Evolutionary conservation across 805 yeast species (phyloP).

Genomic region (Myxozyma nipponensis): DNA sequence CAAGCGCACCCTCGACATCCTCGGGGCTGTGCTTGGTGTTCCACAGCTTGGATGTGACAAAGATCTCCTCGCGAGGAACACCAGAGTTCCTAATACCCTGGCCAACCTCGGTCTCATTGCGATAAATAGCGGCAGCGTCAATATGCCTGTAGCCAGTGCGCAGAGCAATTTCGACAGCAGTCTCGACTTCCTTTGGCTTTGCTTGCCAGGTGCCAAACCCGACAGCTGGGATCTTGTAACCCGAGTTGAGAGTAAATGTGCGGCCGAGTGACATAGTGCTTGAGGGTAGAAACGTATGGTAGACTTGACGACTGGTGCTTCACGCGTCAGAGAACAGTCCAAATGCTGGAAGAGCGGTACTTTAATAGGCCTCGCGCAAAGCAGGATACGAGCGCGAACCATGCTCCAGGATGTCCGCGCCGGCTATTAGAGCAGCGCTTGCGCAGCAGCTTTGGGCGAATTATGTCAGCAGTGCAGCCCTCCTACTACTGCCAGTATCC

Average conservation of each 20-base stretch:
- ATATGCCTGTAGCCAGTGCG: constrained; percentile 66
- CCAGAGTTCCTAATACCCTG: constrained; percentile 39
- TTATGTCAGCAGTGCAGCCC: too few species aligned
- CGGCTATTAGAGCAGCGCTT: too few species aligned
- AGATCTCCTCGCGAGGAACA: constrained; percentile 47
- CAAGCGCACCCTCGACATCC: constrained; percentile 49
- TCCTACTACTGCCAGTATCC: too few species aligned
- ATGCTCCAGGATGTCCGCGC: too few species aligned
- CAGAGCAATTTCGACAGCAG: constrained; percentile 58
- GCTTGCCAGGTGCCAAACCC: constrained; percentile 68
- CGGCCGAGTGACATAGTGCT: too few species aligned
- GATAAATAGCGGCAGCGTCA: constrained; percentile 70
- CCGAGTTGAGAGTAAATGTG: constrained; percentile 53
- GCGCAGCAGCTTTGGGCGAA: too few species aligned
- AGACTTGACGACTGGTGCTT: too few species aligned
- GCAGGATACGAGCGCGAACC: too few species aligned
- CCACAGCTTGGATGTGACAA: constrained; percentile 43
- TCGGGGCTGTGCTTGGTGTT: constrained; percentile 35
- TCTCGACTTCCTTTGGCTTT: constrained; percentile 45
- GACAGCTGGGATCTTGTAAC: constrained; percentile 57
- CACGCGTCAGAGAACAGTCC: too few species aligned
- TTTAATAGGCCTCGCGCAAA: too few species aligned
- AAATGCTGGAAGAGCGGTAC: too few species aligned
- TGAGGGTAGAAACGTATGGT: too few species aligned
- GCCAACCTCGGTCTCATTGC: constrained; percentile 65